Base-by-base conservation (phyloP, 352 stramenopile genomes). In the Blastocystis sp. region DNA sequence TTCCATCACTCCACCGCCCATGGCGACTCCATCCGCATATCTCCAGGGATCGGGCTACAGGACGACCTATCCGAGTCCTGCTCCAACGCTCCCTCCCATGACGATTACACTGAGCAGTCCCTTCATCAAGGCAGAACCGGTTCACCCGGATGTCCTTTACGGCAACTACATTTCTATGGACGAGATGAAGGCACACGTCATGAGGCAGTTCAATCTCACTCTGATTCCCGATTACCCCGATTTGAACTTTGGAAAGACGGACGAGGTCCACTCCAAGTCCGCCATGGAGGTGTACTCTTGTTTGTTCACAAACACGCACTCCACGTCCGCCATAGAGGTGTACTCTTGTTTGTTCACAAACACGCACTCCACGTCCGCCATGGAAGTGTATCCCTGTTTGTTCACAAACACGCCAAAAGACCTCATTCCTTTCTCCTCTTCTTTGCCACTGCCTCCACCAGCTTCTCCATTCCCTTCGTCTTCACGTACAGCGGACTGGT, bases 381-480 rank as follows among this genome's bases (percentile, higher is more conserved):
- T 34, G 0, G 28, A 34, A 0, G 28, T 34, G 28, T 34, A 34
- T 0, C 0, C 28, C 0, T 34, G 28, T 34, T 34, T 34, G 28
- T 34, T 34, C 28, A 34, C 28, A 34, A 34, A 34, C 28, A 34
- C 28, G 28, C 28, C n/a, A n/a, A n/a, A n/a, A n/a, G n/a, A n/a
- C n/a, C n/a, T n/a, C n/a, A n/a, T n/a, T n/a, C n/a, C n/a, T n/a
- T n/a, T n/a, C n/a, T n/a, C n/a, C n/a, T n/a, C n/a, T n/a, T n/a
- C n/a, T n/a, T n/a, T n/a, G n/a, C n/a, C n/a, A 87, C 65, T 34
- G 38, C 61, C 61, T 77, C 59, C 45, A 87, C 65, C 41, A 87
- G 62, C 56, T 87, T 87, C 45, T 21, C 52, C 77, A 87, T 87
- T 5, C 71, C 28, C 40, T 87, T 77, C 2, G 77, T 87, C 61